Conservation (phyloP, 1,284 basidiomycete species). For the Rhodotorula sp. region DNA sequence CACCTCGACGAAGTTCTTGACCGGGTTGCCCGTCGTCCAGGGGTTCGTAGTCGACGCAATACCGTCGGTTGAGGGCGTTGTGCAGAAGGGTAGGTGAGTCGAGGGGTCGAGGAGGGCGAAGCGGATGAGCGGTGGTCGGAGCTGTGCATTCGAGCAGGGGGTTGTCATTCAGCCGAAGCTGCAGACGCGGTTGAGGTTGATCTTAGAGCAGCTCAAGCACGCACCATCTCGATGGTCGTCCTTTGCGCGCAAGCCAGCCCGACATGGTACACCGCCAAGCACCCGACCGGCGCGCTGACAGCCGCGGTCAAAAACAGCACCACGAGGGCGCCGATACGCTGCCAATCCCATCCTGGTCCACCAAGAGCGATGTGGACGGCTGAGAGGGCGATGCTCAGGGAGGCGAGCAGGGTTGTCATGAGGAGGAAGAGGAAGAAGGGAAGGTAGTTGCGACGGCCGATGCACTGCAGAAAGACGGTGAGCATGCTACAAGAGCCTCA, state of each 20-base stretch:
- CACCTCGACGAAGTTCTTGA: conserved; percentile 2
- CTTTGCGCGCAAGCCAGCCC: conserved; percentile 76
- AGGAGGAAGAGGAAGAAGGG: conserved; percentile 78
- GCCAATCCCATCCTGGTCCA: conserved; percentile 54
- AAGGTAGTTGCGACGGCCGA: conserved; percentile 87
- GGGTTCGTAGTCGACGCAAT: conserved; percentile 1
- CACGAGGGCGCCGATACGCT: conserved; percentile 65
- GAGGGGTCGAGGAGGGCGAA: conserved; percentile 24
- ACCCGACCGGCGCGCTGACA: conserved; percentile 75
- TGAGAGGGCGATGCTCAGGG: conserved; percentile 75
- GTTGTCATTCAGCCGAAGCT: too few species aligned
- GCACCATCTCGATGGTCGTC: conserved; percentile 88
- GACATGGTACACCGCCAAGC: conserved; percentile 77
- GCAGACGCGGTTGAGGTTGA: too few species aligned
- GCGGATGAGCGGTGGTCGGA: conserved; percentile 26
- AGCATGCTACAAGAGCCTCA: too few species aligned
- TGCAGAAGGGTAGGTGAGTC: conserved; percentile 10
- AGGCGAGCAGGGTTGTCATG: conserved; percentile 65
- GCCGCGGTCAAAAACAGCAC: conserved; percentile 67
- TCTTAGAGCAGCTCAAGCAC: conserved; percentile 46
- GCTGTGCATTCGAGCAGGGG: conserved; percentile 4
- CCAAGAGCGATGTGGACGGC: conserved; percentile 65
- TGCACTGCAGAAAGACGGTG: conserved; percentile 55
- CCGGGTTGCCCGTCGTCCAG: not conserved
- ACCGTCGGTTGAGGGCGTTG: not conserved